Evolutionary conservation across 495 filamentous ascomycete species (phyloP), one percentile per base, ranked within the genome.

Genomic region (Neurospora sp.): DNA sequence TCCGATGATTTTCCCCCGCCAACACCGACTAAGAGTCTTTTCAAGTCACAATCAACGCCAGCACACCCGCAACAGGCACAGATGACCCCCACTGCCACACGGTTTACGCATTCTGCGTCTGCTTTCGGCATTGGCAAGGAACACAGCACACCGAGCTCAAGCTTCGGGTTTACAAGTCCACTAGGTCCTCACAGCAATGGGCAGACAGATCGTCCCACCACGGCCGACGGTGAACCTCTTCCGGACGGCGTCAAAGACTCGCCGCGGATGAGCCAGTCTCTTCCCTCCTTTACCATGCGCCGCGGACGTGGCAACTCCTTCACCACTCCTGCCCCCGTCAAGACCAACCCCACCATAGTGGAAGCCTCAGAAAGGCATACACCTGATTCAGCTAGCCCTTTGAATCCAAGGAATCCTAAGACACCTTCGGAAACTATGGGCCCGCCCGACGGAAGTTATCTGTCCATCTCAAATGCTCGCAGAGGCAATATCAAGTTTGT

Each of bases 11-110:
- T 97, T 28, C 83, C 96, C 34, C 94, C 94, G 31, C 94, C 94
- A 11, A 99, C 96, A 13, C 96, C 96, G 3, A 98, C 96, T 1
- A 98, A 97, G 82, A 91, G 90, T 75, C 79, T 86, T 36, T 75
- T 75, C 77, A 83, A 77, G 77, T 79, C 74, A 31, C 73, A 76
- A 17, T 71, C 75, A 5, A 72, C 75, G 13, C 76, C 76, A 40
- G 75, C 54, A 9, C 73, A 75, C 39, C 73, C 70, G 31, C 73
- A 73, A 71, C 75, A 43, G 66, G 73, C 73, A 75, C 75, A 31
- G 76, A 76, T 66, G 69, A 77, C 80, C 3, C 80, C 80, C 8
- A 69, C 73, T 11, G 69, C 73, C 34, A 75, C 77, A 4, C 79
- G 80, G 69, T 78, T 82, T 39, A 71, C 81, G 28, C 70, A 75